Evolutionary conservation across 768 basidiomycete species (phyloP), one percentile per base, ranked within the genome.

Genomic region (Podaxis sp.): DNA sequence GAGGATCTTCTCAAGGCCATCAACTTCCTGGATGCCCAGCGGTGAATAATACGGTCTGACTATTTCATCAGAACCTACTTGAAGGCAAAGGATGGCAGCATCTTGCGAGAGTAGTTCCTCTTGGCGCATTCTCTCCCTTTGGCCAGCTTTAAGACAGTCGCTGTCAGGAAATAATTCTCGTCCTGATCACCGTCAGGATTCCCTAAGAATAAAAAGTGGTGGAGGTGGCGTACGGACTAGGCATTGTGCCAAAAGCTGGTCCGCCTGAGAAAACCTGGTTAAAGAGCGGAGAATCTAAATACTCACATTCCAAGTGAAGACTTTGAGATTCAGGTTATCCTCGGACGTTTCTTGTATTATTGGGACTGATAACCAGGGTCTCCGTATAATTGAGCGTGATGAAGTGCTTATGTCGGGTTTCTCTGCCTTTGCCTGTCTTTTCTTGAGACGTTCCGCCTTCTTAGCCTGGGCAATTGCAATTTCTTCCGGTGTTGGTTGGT

Each of bases 251-350:
- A 94, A 82, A 53, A 93, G 73, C 91, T 93, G 69, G 63, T 63
- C 53, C 33, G 30, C 51, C 11, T 39, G 19, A 55, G 30, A 36
- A 13, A 49, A 11, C 24, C 28, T 58, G 7, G 30, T 13, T n/a
- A 65, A 52, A 66, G 63, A 60, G 59, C 2, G 36, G 22, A 1
- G 13, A 24, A 56, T 51, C 69, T 38, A 65, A 33, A 33, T 66
- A 87, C 90, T 66, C 63, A 94, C 90, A 78, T 95, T 95, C 92
- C 92, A 95, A 4, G 89, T 89, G 77, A 92, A 79, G 55, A 95
- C 72, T 69, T 79, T 90, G 64, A 87, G 63, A 59, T 64, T 77
- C 57, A 67, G 79, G 53, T 36, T 19, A 36, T 30, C 53, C 70
- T 60, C 70, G 64, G 48, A 9, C 65, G 17, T 72, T 64, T 46